Evolutionary conservation across 306 rosid genomes (phyloP), one percentile per base, ranked within the genome.

Genomic region (Begonia masoniana): DNA sequence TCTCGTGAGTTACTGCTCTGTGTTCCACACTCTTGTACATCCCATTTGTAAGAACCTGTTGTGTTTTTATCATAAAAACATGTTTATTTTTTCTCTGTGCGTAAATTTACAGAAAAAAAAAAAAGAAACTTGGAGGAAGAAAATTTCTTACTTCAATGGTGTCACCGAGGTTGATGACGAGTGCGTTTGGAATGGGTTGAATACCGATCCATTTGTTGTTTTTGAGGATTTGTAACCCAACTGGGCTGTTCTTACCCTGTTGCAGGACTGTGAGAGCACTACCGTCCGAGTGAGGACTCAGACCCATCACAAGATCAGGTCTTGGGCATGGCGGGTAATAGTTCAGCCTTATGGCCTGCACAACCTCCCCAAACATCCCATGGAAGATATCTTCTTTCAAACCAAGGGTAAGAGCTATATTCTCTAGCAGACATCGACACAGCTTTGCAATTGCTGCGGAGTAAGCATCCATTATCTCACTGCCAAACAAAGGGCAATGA

Each of bases 221-320:
- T 51, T 78, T 83, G 42, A 81, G 82, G 66, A 92, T 83, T 50
- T 92, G 99, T 56, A 92, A 96, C 23, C 99, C 96, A 53, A 81
- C 77, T 10, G 95, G 67, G 71, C 74, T 78, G 60, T 82, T 83
- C 51, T 78, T 81, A 55, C 89, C 80, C 68, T 92, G 96, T 59
- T 92, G 99, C 60, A 92, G 73, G 49, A 86, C 92, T 74, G 99
- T 86, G 47, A 92, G 80, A 26, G 93, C 99, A 69, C 96, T 92
- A 64, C 96, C 99, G 73, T 92, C 99, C 41, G 99, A 92, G 74
- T 92, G 96, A 19, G 99, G 96, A 57, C 99, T 92, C 45, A 92
- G 78, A 14, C 99, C 99, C 63, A 92, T 68, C 56, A 83, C 99
- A 74, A 92, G 96, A 75, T 92, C 99, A 54, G 99, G 99, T 55